Evolutionary conservation across 257 asterid species (phyloP).

Genomic region (Sherardia arvensis): DNA sequence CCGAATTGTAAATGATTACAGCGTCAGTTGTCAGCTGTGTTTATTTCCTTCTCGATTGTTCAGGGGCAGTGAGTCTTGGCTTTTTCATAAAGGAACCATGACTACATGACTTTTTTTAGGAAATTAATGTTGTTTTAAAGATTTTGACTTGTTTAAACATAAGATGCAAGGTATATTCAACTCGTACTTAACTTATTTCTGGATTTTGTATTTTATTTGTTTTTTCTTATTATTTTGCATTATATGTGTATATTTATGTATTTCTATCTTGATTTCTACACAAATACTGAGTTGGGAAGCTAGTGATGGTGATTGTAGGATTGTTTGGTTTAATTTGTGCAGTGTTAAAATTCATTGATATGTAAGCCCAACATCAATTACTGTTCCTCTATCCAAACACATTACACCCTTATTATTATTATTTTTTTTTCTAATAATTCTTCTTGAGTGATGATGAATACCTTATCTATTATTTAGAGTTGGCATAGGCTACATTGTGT

Average conservation of each 20-base stretch:
- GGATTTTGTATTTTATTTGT: background rate
- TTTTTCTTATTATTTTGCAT: background rate
- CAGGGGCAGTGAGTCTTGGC: background rate
- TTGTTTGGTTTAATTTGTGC: background rate
- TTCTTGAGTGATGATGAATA: background rate
- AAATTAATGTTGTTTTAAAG: background rate
- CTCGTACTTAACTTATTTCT: background rate
- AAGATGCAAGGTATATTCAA: background rate
- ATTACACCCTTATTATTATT: background rate
- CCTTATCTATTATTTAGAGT: background rate
- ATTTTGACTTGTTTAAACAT: background rate
- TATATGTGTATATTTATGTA: background rate
- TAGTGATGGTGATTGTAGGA: background rate
- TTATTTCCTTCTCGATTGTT: background rate
- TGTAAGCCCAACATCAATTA: background rate
- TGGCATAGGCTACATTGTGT: background rate
- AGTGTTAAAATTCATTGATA: too few relatives aligned
- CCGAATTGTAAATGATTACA: background rate
- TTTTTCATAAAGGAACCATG: background rate
- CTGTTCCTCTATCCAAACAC: background rate
- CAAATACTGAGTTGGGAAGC: background rate
- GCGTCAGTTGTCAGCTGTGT: background rate
- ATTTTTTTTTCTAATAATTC: background rate
- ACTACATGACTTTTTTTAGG: background rate
- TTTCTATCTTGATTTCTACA: background rate